Evolutionary conservation across 208 protist genomes (phyloP).

Genomic region (Trypanosoma scelopori): DNA sequence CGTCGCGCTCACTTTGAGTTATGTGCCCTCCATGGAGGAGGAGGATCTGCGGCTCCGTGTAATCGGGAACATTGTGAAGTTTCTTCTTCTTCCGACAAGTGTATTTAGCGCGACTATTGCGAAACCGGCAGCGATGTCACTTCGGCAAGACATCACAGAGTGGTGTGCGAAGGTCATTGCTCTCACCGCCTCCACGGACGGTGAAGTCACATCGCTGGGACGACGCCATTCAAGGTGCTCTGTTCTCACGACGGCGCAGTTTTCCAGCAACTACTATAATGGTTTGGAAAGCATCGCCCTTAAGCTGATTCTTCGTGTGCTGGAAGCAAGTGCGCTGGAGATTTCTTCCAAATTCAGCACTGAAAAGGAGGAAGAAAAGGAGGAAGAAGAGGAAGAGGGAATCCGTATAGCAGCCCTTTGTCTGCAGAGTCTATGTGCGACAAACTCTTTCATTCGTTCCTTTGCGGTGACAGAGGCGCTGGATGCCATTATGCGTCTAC

Average conservation of each 20-base stretch:
- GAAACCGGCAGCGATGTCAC: background rate
- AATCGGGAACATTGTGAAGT: conserved; percentile 75
- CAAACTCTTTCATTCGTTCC: conserved; percentile 53
- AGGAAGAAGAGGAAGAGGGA: background rate
- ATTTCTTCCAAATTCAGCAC: background rate
- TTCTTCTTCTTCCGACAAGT: conserved; percentile 77
- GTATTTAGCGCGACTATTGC: conserved; percentile 39
- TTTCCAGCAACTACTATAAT: conserved; percentile 75
- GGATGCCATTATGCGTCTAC: conserved; percentile 57
- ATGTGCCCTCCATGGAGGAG: conserved; percentile 62
- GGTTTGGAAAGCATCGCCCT: conserved; percentile 47
- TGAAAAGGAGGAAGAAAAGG: background rate
- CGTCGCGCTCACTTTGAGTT: conserved; percentile 8
- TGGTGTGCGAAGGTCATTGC: conserved; percentile 22
- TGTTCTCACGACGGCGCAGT: conserved; percentile 24
- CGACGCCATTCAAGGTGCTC: background rate
- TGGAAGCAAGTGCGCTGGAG: conserved; percentile 20
- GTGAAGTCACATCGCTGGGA: background rate
- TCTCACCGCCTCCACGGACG: conserved; percentile 11
- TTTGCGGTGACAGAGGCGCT: conserved; percentile 76
- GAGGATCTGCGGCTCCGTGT: conserved; percentile 65
- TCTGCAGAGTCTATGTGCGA: conserved; percentile 67
- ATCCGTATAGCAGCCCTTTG: conserved; percentile 50
- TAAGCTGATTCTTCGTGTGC: conserved; percentile 51
- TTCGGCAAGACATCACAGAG: conserved; percentile 26